phyloP scores from a whole-genome alignment of 2,329 filamentous ascomycete genomes.

The Pseudogymnoascus sp. region DNA sequence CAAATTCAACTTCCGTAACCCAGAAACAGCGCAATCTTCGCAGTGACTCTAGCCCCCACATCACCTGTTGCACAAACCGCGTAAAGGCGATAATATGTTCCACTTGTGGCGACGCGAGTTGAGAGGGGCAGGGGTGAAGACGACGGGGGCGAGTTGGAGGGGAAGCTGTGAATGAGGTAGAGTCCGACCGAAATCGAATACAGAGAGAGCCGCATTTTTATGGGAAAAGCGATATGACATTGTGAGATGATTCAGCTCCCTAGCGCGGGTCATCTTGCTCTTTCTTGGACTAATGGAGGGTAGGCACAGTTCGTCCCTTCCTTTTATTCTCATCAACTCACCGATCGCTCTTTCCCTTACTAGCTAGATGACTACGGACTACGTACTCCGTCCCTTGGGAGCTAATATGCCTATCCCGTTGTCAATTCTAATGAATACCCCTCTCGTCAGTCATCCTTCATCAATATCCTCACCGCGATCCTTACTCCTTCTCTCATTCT shows the following conservation, averaged over 20 bases:
- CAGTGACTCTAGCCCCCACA: not conserved
- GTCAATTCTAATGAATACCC: not conserved
- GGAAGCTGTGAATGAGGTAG: not conserved
- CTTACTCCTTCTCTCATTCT: not conserved
- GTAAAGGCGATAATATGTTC: conserved; percentile 22
- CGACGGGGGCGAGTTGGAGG: not conserved
- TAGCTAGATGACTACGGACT: not conserved
- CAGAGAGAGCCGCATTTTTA: not conserved
- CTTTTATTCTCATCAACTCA: not conserved
- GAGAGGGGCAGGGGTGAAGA: conserved; percentile 17
- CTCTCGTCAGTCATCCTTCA: not conserved
- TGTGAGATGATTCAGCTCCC: not conserved
- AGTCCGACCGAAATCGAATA: not conserved
- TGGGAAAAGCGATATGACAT: not conserved
- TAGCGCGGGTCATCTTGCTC: not conserved
- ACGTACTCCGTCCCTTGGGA: not conserved
- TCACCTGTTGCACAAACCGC: not conserved
- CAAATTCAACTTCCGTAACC: not conserved
- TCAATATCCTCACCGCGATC: not conserved
- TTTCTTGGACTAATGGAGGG: not conserved
- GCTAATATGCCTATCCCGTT: not conserved
- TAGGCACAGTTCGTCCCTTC: not conserved
- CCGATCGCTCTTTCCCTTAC: not conserved
- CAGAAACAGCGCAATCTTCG: not conserved
- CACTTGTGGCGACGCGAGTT: conserved; percentile 25